phyloP scores from a whole-genome alignment of 1,284 basidiomycete genomes.

The Pseudozyma thailandica region DNA sequence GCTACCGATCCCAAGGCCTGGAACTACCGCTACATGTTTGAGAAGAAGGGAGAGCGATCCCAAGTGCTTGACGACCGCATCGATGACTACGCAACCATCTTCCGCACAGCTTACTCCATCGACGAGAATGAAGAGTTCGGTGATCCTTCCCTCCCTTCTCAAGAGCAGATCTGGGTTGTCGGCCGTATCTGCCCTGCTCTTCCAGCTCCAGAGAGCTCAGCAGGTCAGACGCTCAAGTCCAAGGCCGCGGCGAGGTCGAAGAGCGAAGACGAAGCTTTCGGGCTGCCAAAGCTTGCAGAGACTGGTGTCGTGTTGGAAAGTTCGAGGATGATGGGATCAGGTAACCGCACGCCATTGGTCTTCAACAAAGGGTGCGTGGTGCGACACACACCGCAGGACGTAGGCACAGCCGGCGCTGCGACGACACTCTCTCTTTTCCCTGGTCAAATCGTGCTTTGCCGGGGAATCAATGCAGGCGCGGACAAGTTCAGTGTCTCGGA shows the following conservation, averaged over 20 bases:
- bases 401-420: conserved; percentile 21
- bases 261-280: conserved; percentile 3
- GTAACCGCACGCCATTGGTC: conserved; percentile 51
- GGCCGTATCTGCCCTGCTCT: conserved; percentile 54
- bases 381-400: conserved; percentile 45
- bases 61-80: conserved; percentile 60
- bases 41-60: conserved; percentile 61
- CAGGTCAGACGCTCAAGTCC: conserved; percentile 12
- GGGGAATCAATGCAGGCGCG: conserved; percentile 89
- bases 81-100: conserved; percentile 49
- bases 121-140: conserved; percentile 47
- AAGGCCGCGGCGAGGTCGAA: conserved; percentile 7
- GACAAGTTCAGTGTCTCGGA: conserved; percentile 86
- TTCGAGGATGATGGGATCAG: conserved; percentile 58
- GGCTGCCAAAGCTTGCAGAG: conserved; percentile 37
- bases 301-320: conserved; percentile 56
- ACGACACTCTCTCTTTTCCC: conserved; percentile 78
- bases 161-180: conserved; percentile 62
- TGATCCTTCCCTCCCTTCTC: conserved; percentile 55
- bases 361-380: conserved; percentile 49
- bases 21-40: conserved; percentile 67
- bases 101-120: conserved; percentile 53
- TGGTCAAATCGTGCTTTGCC: conserved; percentile 86
- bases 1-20: conserved; percentile 61
- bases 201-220: conserved; percentile 19